Percentiles rank a stretch among this genome's conserved stretches.
phyloP scores from a whole-genome alignment of 2,329 filamentous ascomycete genomes.

The Leptodontidium sp. region DNA sequence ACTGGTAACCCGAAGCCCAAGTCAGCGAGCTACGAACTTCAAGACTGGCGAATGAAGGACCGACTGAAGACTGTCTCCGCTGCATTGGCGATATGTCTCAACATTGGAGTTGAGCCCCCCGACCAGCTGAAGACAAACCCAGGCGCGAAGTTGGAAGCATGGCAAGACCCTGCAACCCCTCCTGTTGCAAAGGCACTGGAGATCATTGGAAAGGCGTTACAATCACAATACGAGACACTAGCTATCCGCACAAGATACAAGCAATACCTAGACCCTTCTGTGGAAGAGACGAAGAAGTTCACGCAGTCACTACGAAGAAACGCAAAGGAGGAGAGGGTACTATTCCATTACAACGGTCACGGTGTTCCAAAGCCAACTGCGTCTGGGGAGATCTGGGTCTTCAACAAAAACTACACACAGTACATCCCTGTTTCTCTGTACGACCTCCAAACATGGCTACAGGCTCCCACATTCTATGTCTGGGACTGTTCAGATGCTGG shows the following conservation, averaged over 20 bases:
- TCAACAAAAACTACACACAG: constrained; percentile 98
- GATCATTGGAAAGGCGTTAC: constrained; percentile 94
- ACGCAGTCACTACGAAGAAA: constrained; percentile 89
- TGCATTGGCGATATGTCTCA: constrained; percentile 91
- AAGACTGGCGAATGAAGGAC: constrained; percentile 98
- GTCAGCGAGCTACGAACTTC: constrained; percentile 68
- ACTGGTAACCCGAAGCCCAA: constrained; percentile 87
- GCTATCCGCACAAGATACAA: constrained; percentile 97
- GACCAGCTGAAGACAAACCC: constrained; percentile 96
- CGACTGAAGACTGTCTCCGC: constrained; percentile 96
- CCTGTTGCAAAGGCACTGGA: constrained; percentile 87
- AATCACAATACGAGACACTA: constrained; percentile 94
- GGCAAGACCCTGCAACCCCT: constrained; percentile 88
- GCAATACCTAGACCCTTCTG: constrained; percentile 93
- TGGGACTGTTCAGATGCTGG: constrained; percentile 98
- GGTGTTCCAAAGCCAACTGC: constrained; percentile 95
- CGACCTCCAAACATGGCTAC: constrained; percentile 94
- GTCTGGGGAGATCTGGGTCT: constrained; percentile 98
- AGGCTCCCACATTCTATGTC: constrained; percentile 93
- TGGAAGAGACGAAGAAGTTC: constrained; percentile 97
- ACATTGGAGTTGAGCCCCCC: constrained; percentile 96
- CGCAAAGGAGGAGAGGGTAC: constrained; percentile 92
- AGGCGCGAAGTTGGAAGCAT: constrained; percentile 92
- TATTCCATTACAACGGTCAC: constrained; percentile 99
- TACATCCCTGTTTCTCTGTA: constrained; percentile 97